A percentile compares a stretch with the other conserved stretches of the same genome.
Conservation (phyloP, 441 rosid species). For the Codiaeum variegatum region DNA sequence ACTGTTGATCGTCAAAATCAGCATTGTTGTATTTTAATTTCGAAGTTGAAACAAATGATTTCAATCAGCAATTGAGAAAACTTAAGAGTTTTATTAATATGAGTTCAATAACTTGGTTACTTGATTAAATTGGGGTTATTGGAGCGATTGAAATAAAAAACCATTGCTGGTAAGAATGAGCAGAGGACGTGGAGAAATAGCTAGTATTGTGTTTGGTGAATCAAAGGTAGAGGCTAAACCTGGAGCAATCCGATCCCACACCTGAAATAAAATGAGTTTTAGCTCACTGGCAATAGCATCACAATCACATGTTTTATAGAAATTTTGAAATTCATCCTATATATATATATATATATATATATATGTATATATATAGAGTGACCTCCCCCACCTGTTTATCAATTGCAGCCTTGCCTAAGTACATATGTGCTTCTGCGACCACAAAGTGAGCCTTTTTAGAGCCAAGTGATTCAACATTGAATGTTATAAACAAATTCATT, state of each 20-base stretch:
- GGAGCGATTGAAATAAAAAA: background rate
- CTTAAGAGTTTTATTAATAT: too few relatives aligned
- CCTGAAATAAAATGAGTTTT: too few relatives aligned
- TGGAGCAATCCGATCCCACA: slow-evolving; percentile 93
- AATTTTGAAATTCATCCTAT: background rate
- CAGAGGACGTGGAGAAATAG: slow-evolving; percentile 73
- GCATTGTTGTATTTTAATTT: slow-evolving; percentile 22
- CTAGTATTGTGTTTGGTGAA: slow-evolving; percentile 64
- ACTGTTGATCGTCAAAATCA: background rate
- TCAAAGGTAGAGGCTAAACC: slow-evolving; percentile 75
- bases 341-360: too few relatives aligned
- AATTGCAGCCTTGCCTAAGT: slow-evolving; percentile 58
- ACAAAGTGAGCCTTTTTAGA: background rate
- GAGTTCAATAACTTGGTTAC: too few relatives aligned
- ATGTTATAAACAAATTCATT: background rate
- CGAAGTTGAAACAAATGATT: slow-evolving; percentile 11
- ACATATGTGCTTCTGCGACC: slow-evolving; percentile 60
- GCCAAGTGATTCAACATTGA: background rate
- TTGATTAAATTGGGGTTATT: background rate
- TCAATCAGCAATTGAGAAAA: too few relatives aligned
- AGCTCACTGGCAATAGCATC: background rate
- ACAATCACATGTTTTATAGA: too few relatives aligned
- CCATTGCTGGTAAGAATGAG: slow-evolving; percentile 60
- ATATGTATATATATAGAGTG: too few relatives aligned
- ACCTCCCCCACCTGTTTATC: slow-evolving; percentile 82